Evolutionary conservation across 768 basidiomycete genomes (phyloP).

Genomic region (Piloderma croceum): DNA sequence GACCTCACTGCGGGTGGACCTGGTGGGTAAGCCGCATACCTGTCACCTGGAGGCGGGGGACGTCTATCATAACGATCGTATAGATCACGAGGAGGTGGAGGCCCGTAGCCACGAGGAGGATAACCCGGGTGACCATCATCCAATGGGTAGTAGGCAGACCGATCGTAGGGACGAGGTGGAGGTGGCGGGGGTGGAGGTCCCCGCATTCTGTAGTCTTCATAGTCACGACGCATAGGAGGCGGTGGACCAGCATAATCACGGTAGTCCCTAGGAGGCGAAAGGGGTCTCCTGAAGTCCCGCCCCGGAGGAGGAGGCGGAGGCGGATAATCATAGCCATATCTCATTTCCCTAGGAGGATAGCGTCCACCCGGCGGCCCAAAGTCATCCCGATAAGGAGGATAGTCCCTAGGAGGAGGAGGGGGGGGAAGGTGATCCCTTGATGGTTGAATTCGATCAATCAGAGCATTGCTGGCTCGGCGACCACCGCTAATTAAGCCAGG

Average conservation of each 20-base stretch:
- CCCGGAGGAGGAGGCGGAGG: conserved; percentile 38
- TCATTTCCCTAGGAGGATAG: conserved; percentile 42
- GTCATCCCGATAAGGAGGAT: conserved; percentile 49
- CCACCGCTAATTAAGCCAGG: conserved; percentile 15
- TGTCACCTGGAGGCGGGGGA: conserved; percentile 37
- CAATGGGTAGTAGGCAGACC: conserved; percentile 37
- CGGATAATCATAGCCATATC: conserved; percentile 53
- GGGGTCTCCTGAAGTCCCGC: conserved; percentile 57
- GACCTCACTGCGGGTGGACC: conserved; percentile 44
- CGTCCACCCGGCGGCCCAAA: conserved; percentile 40
- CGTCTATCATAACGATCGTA: conserved; percentile 64
- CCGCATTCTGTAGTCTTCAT: conserved; percentile 63
- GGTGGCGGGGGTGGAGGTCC: conserved; percentile 42
- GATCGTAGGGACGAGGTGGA: conserved; percentile 51
- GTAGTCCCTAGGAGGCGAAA: conserved; percentile 59
- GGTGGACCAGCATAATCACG: conserved; percentile 55
- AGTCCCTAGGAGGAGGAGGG: conserved; percentile 35
- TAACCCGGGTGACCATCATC: conserved; percentile 47
- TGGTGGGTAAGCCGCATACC: conserved; percentile 38
- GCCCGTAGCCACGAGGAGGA: conserved; percentile 47
- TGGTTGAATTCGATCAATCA: conserved; percentile 54
- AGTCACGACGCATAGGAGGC: conserved; percentile 48
- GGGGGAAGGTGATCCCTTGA: conserved; percentile 46
- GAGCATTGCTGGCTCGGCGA: conserved; percentile 41
- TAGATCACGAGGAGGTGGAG: conserved; percentile 40